Base-by-base conservation (phyloP, 176 grass and related monocot genomes). In the Eleusine indica region DNA sequence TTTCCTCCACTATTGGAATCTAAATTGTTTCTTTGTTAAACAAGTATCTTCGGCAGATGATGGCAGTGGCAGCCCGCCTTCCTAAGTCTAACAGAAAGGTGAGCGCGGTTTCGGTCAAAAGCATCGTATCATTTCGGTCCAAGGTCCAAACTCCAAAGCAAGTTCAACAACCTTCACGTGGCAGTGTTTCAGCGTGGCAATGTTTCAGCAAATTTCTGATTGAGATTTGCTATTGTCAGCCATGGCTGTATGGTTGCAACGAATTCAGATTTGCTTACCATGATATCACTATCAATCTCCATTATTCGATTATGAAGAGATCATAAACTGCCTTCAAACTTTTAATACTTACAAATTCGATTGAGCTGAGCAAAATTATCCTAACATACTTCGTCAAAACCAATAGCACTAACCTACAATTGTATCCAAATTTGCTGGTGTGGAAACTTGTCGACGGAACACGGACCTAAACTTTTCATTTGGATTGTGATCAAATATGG, bases 101-200 rank as follows among this genome's bases (percentile, higher is more conserved):
- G 52, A 38, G 35, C 11, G 7, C 62, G 9, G 17, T 41, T 41
- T 74, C 43, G 39, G 73, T 67, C 83, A 82, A 73, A 86, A 77
- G 78, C 53, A 83, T 5, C 63, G 17, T 44, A 68, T 40, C 29
- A 48, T 47, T 73, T 32, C 60, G 75, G 67, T 79, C 32, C 32
- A 35, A 35, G 75, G 67, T 79, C 32, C 32, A 35, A 35, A 35
- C 32, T 35, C 18, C 48, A 66, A 32, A 40, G 14, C 60, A 25
- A 60, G 61, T 83, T 74, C 69, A 74, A 76, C 71, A 7, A 84
- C 41, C 51, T 15, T 80, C 40, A 74, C 62, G 54, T 37, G 41
- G 16, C 29, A 61, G 17, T 32, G 39, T 10, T 47, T 88, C 47
- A 48, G 57, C 75, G 54, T 37, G 41, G 16, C 29, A 61, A 12